A percentile compares a stretch with the other conserved stretches of the same genome.
Evolutionary conservation across 2,329 filamentous ascomycete genomes (phyloP).

Genomic region (Fusarium sororula): DNA sequence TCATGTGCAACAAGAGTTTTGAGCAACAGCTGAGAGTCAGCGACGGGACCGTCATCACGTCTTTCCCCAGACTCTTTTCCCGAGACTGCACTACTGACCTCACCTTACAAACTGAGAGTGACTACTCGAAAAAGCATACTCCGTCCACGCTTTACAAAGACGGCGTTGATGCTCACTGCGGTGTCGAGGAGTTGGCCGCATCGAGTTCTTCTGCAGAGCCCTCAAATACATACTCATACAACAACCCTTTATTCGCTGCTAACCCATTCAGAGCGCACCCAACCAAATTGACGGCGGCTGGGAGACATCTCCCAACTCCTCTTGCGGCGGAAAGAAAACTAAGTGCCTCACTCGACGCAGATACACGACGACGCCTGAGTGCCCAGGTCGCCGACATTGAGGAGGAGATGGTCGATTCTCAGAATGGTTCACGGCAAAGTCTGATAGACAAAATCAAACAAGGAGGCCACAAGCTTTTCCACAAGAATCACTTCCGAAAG

Average conservation of each 20-base stretch:
- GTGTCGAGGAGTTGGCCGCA: conserved; percentile 7
- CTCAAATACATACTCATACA: conserved; percentile 10
- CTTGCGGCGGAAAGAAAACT: conserved; percentile 26
- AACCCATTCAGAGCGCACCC: conserved; percentile 34
- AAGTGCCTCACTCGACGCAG: conserved; percentile 37
- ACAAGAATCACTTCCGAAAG: conserved; percentile 32
- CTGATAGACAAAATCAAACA: conserved; percentile 45
- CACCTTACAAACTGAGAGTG: conserved; percentile 34
- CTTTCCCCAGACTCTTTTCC: conserved; percentile 46
- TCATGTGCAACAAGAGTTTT: conserved; percentile 27
- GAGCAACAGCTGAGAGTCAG: conserved; percentile 25
- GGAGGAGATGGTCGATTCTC: conserved; percentile 1
- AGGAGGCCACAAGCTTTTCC: conserved; percentile 38
- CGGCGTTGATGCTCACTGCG: conserved; percentile 46
- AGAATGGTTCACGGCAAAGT: conserved; percentile 33
- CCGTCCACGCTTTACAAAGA: conserved; percentile 39
- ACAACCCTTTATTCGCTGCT: conserved; percentile 34
- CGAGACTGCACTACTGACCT: conserved; percentile 47
- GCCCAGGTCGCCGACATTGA: conserved; percentile 20
- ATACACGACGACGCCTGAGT: conserved; percentile 42
- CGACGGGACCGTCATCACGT: conserved; percentile 44
- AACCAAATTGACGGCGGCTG: background rate
- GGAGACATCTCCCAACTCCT: background rate
- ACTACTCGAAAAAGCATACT: conserved; percentile 9
- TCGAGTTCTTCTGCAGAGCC: conserved; percentile 17